Evolutionary conservation across 2,329 filamentous ascomycete species (phyloP), one percentile per base, ranked within the genome.

Genomic region (Ophiosphaerella narmari): DNA sequence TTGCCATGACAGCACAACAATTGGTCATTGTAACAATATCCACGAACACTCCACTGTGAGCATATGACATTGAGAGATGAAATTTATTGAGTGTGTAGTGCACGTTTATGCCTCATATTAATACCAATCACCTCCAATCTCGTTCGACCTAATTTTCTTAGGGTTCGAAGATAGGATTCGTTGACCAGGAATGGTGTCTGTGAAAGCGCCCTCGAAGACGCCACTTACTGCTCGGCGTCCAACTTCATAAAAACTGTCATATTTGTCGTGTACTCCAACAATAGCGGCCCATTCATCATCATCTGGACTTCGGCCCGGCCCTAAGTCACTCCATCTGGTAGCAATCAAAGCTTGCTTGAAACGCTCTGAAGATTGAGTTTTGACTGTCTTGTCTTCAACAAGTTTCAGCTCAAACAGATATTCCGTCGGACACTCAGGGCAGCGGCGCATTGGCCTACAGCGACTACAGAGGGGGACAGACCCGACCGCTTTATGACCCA

Each of bases 281-380:
- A 82, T 82, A 32, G 80, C 74, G n/a, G 82, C 79, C 9, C 77
- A 78, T 79, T 84, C 86, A 53, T 39, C 43, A 43, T 69, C 66
- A 1, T 84, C 80, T 4, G 71, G 71, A n/a, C 72, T 76, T 11
- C 55, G 53, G 9, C 71, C 71, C 2, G 83, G 81, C 8, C 84
- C 84, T 13, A 87, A 64, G 67, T 87, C 84, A 52, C 78, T 80
- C 84, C 84, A 87, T 14, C 84, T 71, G 7, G 83, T 86, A 4
- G 86, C 80, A 4, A 84, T 77, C 46, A 87, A 77, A 1, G 81
- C 79, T 48, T 86, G 82, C 58, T 81, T 84, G 68, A 87, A 87
- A 3, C 74, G 68, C 9, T 74, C 63, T 60, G 33, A 70, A 54
- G 6, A 74, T 65, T 58, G 81, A 74, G 24, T 63, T 31, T 61